Percentiles rank a stretch among this genome's conserved stretches.
Conservation (phyloP, 176 grass and related monocot species). For the Carex myosuroides region DNA sequence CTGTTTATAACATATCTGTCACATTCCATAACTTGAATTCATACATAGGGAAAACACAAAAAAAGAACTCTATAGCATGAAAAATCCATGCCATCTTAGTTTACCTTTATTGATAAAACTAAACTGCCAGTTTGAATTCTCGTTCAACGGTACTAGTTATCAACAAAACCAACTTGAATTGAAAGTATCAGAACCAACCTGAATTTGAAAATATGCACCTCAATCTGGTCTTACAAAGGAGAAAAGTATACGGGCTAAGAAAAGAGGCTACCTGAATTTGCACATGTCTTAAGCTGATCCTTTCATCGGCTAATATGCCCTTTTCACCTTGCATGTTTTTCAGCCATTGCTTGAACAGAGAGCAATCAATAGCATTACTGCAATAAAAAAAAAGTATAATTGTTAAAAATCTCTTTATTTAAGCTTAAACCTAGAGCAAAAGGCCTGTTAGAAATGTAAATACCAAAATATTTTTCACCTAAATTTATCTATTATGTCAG, state of each 20-base stretch:
- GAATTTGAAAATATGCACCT: background rate
- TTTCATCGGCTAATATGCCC: conserved; percentile 51
- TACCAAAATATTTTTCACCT: background rate
- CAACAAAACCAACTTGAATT: background rate
- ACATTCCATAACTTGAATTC: background rate
- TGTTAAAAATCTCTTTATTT: background rate
- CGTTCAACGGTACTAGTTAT: background rate
- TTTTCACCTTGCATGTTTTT: conserved; percentile 65
- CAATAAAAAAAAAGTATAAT: background rate
- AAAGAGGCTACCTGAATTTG: conserved; percentile 58
- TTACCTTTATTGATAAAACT: background rate
- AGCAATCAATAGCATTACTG: conserved; percentile 58
- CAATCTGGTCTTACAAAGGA: conserved; percentile 4
- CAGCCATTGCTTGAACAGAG: conserved; percentile 75
- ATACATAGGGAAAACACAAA: background rate
- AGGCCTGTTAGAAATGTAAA: background rate
- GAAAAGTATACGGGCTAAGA: background rate
- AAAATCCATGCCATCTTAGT: background rate
- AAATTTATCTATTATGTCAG: background rate
- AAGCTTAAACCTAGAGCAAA: background rate
- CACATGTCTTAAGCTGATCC: conserved; percentile 45
- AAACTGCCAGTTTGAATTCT: background rate
- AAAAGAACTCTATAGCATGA: background rate
- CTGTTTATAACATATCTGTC: conserved; percentile 21
- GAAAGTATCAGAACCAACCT: background rate